phyloP scores from a whole-genome alignment of 768 basidiomycete genomes.

The Macrolepiota dolichaula region DNA sequence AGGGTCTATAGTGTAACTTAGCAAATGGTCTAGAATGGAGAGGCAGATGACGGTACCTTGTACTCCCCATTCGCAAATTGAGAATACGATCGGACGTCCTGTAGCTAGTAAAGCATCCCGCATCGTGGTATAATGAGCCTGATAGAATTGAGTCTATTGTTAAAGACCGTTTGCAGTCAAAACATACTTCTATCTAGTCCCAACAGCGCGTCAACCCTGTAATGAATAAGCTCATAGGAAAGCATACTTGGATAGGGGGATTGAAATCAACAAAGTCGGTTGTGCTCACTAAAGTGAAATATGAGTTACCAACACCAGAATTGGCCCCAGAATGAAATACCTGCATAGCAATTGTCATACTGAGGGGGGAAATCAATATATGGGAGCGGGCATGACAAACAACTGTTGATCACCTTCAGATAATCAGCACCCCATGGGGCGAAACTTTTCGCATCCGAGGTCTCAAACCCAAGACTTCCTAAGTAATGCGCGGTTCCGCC shows the following conservation, averaged over 20 bases:
- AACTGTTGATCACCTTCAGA: constrained; percentile 27
- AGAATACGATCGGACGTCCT: constrained; percentile 44
- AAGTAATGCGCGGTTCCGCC: constrained; percentile 42
- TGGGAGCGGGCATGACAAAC: not conserved
- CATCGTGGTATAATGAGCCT: constrained; percentile 45
- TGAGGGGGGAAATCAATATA: constrained; percentile 14
- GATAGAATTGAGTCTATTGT: not conserved
- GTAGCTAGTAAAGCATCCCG: constrained; percentile 41
- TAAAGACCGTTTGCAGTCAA: not conserved
- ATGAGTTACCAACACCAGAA: not conserved
- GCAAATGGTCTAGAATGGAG: not conserved
- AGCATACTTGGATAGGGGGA: constrained; percentile 32
- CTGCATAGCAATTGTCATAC: constrained; percentile 52
- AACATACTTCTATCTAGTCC: constrained; percentile 31
- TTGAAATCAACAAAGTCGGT: constrained; percentile 45
- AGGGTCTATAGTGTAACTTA: constrained; percentile 29
- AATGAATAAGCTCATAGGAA: not conserved
- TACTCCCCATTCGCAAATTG: constrained; percentile 48
- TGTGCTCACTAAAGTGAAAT: constrained; percentile 23
- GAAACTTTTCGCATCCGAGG: constrained; percentile 42
- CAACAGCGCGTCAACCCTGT: not conserved
- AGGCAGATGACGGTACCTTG: constrained; percentile 26
- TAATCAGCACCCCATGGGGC: constrained; percentile 49
- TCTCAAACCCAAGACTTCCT: constrained; percentile 44
- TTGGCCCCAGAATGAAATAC: constrained; percentile 15